Conservation (phyloP, 139 green algal species). For the Pleodorina starrii region DNA sequence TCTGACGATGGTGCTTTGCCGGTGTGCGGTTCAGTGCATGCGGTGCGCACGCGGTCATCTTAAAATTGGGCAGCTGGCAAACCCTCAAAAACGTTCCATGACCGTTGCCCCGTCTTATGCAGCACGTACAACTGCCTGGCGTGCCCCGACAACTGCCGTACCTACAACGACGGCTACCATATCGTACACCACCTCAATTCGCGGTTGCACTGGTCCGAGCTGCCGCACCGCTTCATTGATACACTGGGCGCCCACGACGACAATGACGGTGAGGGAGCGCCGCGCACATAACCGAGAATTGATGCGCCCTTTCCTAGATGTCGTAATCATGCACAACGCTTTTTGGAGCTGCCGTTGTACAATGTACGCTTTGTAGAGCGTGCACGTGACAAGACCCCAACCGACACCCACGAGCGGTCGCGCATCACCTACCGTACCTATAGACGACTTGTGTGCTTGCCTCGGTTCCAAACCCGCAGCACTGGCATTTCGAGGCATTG, state of each 20-base stretch:
- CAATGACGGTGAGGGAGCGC: constrained; percentile 65
- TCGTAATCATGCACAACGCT: no score
- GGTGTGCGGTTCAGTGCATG: background rate
- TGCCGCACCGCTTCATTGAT: constrained; percentile 75
- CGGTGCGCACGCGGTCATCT: no score
- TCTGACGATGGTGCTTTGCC: background rate
- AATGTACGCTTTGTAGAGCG: no score
- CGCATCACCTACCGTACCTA: no score
- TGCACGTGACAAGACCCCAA: no score
- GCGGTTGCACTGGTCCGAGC: constrained; percentile 86
- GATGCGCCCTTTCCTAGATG: no score
- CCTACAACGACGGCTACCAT: constrained; percentile 96
- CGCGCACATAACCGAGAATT: no score
- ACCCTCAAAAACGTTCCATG: background rate
- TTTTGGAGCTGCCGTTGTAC: no score
- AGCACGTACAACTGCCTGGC: constrained; percentile 89
- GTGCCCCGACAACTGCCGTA: constrained; percentile 81
- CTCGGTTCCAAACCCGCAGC: constrained; percentile 41
- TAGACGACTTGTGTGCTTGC: constrained; percentile 27
- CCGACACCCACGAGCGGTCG: no score
- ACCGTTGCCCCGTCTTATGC: background rate
- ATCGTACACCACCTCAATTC: constrained; percentile 92
- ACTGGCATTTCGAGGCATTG: constrained; percentile 75
- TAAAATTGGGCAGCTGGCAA: no score
- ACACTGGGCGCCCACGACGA: constrained; percentile 76